Evolutionary conservation across 208 protist genomes (phyloP).

Genomic region (Naegleria fowleri): DNA sequence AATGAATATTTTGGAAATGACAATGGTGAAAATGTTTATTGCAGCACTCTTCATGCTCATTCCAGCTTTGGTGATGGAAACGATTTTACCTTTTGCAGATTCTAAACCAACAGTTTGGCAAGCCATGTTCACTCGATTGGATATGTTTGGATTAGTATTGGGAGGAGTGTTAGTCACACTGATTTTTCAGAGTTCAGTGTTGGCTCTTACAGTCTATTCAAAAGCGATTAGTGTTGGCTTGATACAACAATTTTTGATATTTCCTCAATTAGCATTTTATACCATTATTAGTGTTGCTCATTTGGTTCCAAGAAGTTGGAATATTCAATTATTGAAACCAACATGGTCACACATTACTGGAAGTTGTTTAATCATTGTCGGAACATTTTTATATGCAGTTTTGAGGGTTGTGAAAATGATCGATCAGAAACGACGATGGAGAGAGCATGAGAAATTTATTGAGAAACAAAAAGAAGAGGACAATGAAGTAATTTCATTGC

Average conservation of each 20-base stretch:
- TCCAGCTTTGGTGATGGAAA: neutral
- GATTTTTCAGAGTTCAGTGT: neutral
- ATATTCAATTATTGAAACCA: neutral
- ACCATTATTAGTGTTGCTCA: neutral
- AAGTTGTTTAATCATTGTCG: neutral
- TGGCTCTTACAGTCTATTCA: neutral
- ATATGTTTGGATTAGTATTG: neutral
- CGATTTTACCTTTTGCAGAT: neutral
- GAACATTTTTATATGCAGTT: neutral
- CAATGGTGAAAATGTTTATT: slow-evolving; percentile 2
- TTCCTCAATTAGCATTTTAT: neutral
- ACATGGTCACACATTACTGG: neutral
- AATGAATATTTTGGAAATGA: slow-evolving; percentile 10
- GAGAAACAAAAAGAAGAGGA: neutral
- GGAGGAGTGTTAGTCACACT: slow-evolving; percentile 14
- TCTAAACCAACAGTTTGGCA: neutral
- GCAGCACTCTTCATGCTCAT: neutral
- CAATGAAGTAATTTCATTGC: neutral
- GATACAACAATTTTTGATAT: slow-evolving; percentile 5
- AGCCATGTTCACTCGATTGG: neutral
- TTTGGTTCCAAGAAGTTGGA: neutral
- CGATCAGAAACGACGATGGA: neutral
- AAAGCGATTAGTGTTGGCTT: slow-evolving; percentile 7
- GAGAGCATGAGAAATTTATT: neutral
- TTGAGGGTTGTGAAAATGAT: neutral